Conservation (phyloP, 768 basidiomycete species). For the Kwoniella sp. region DNA sequence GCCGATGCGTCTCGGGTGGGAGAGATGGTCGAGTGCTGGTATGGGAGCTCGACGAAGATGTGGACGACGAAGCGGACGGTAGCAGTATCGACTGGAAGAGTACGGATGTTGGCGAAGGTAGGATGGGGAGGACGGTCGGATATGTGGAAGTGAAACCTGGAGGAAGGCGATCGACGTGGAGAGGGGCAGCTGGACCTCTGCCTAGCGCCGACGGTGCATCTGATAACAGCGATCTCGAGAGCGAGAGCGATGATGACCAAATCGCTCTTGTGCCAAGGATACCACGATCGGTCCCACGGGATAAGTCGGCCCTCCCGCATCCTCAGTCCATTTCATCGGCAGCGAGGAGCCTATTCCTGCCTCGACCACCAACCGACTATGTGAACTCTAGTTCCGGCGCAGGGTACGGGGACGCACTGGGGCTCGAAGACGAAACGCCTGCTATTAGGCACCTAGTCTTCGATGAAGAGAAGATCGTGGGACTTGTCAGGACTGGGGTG, state of each 20-base stretch:
- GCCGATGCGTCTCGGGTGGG: conserved; percentile 50
- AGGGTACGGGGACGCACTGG: not conserved
- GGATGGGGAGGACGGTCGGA: conserved; percentile 32
- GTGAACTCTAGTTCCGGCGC: not conserved
- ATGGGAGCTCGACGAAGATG: conserved; percentile 49
- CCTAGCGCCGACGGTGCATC: not conserved
- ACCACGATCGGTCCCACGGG: not conserved
- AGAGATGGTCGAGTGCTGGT: conserved; percentile 51
- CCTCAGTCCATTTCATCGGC: conserved; percentile 53
- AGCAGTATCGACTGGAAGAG: not conserved
- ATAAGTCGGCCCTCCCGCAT: conserved; percentile 34
- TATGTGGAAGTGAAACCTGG: conserved; percentile 49
- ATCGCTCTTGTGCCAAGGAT: not conserved
- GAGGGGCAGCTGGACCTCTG: conserved; percentile 28
- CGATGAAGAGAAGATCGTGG: conserved; percentile 56
- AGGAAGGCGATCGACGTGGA: conserved; percentile 28
- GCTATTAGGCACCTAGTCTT: conserved; percentile 47
- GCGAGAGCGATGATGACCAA: conserved; percentile 7
- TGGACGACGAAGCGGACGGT: conserved; percentile 8
- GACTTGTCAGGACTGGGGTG: conserved; percentile 33
- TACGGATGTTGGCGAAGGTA: conserved; percentile 6
- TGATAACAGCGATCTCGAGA: not conserved
- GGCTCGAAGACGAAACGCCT: conserved; percentile 2
- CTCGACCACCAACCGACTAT: conserved; percentile 30
- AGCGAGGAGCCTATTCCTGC: conserved; percentile 44